Conservation (phyloP, 768 basidiomycete species). For the Leucogyrophana mollusca region DNA sequence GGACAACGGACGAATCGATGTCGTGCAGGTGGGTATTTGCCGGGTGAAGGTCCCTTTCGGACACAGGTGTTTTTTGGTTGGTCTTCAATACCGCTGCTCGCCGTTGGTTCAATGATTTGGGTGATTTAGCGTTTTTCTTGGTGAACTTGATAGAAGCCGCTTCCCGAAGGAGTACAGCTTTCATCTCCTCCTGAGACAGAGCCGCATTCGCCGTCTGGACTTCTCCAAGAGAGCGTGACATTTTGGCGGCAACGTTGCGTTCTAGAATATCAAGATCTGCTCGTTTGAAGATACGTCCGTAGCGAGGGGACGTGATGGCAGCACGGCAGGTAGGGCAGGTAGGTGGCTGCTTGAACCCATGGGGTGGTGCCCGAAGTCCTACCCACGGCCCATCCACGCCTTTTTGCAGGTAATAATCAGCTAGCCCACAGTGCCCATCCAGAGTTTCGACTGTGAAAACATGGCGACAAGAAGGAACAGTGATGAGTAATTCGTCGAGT, state of each 20-base stretch:
- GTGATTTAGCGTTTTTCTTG: constrained; percentile 4
- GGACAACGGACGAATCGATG: constrained; percentile 29
- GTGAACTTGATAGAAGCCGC: constrained; percentile 11
- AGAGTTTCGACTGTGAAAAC: constrained; percentile 71
- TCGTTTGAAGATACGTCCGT: constrained; percentile 60
- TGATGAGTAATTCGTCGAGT: constrained; percentile 55
- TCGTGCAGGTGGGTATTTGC: constrained; percentile 20
- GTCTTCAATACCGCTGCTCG: constrained; percentile 14
- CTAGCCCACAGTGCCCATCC: constrained; percentile 56
- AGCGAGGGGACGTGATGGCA: constrained; percentile 56
- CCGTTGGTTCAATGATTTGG: constrained; percentile 7
- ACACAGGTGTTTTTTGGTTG: constrained; percentile 18
- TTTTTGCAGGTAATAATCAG: constrained; percentile 46
- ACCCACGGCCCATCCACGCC: constrained; percentile 38
- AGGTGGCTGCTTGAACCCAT: constrained; percentile 42
- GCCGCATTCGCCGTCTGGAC: constrained; percentile 27
- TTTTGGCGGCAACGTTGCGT: constrained; percentile 52
- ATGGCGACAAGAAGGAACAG: constrained; percentile 60
- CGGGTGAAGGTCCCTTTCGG: constrained; percentile 28
- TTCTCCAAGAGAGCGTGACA: constrained; percentile 43
- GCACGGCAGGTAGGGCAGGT: constrained; percentile 63
- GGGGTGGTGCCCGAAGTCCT: constrained; percentile 39
- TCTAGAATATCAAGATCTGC: constrained; percentile 67
- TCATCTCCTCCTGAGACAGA: constrained; percentile 24
- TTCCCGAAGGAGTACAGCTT: constrained; percentile 3